Evolutionary conservation across 2,329 filamentous ascomycete genomes (phyloP).

Genomic region (Talaromyces sp.): DNA sequence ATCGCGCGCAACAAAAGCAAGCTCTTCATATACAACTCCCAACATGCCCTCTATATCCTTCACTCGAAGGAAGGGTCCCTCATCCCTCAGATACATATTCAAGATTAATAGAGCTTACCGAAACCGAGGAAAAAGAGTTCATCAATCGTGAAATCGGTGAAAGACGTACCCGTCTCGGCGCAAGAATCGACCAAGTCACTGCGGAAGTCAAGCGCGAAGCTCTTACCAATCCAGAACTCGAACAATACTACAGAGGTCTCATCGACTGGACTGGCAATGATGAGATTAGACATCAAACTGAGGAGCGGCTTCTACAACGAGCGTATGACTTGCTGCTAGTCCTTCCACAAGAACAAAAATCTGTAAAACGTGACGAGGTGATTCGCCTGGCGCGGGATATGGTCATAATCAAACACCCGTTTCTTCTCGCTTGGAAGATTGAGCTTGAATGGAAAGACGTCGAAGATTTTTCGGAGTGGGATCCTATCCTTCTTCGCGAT

Average conservation of each 20-base stretch:
- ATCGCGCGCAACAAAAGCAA: conserved; percentile 68
- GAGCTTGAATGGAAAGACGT: conserved; percentile 84
- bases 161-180: conserved; percentile 80
- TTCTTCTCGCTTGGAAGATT: conserved; percentile 85
- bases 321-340: conserved; percentile 75
- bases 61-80: conserved; percentile 78
- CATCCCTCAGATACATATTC: conserved; percentile 78
- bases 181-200: conserved; percentile 77
- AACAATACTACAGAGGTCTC: conserved; percentile 73
- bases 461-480: conserved; percentile 70
- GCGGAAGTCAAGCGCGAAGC: conserved; percentile 84
- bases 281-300: conserved; percentile 74
- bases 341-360: conserved; percentile 65
- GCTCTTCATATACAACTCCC: conserved; percentile 76
- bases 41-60: conserved; percentile 72
- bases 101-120: conserved; percentile 76
- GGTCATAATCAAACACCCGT: conserved; percentile 93
- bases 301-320: conserved; percentile 82
- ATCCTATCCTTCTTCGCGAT: conserved; percentile 71
- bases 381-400: conserved; percentile 79
- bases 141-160: conserved; percentile 90
- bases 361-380: conserved; percentile 67
- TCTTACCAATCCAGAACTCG: conserved; percentile 70
- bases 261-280: conserved; percentile 92
- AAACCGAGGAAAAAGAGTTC: conserved; percentile 79